Evolutionary conservation across 352 stramenopile genomes (phyloP).

Genomic region (Globisporangium cylindrosporum): DNA sequence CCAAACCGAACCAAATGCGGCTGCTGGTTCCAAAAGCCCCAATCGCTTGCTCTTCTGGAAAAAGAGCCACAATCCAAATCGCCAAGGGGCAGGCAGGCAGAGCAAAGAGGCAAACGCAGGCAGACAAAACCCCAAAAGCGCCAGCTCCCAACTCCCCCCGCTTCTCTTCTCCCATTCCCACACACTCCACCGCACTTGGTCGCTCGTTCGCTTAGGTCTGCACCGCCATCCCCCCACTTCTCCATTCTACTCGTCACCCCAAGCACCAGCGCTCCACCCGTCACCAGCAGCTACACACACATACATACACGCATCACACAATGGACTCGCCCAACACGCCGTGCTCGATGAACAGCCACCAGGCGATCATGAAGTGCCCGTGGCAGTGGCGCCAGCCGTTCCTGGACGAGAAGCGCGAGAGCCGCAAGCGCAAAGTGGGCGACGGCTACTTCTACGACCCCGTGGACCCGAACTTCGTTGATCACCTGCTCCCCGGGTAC

Average conservation of each 20-base stretch:
- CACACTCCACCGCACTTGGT: not conserved
- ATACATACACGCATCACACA: not conserved
- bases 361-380: slow-evolving; percentile 87
- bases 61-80: slow-evolving; percentile 19
- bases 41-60: slow-evolving; percentile 8
- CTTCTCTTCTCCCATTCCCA: not conserved
- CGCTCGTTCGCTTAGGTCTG: not conserved
- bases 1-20: not conserved
- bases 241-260: not conserved
- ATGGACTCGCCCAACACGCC: slow-evolving; percentile 57
- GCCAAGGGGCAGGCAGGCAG: slow-evolving; percentile 14
- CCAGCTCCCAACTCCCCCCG: not conserved
- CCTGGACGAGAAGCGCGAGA: slow-evolving; percentile 77
- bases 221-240: not conserved
- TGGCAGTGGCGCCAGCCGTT: slow-evolving; percentile 87
- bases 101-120: not conserved
- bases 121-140: not conserved
- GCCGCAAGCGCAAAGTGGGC: slow-evolving; percentile 80
- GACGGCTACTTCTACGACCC: slow-evolving; percentile 85
- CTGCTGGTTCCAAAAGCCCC: slow-evolving; percentile 9
- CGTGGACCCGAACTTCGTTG: slow-evolving; percentile 82
- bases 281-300: not conserved
- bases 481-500: slow-evolving; percentile 75
- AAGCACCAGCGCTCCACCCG: not conserved
- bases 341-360: slow-evolving; percentile 53